A percentile compares a stretch with the other conserved stretches of the same genome.
These are phyloP conservation scores for Kuraishia ogatae DNA, from an alignment of 805 yeast genomes.

Conservation along the genomic window DNA sequence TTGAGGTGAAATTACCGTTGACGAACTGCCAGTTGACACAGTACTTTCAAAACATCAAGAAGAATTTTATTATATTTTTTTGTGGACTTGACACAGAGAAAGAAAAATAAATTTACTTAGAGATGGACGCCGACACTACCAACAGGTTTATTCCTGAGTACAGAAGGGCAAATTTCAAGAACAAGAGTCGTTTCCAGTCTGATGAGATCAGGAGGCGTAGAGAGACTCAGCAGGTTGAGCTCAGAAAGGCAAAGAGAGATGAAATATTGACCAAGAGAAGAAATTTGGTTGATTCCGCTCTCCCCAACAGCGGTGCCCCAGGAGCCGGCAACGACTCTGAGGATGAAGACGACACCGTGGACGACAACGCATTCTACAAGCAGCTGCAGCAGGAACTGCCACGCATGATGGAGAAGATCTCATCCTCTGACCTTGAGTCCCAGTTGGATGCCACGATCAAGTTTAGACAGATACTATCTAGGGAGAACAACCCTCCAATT, in stretches of 20 bases:
- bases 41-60: neutral
- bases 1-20: neutral
- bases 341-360: constrained; percentile 45
- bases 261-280: constrained; percentile 92
- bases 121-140: constrained; percentile 70
- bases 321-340: constrained; percentile 35
- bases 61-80: neutral
- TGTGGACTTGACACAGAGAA: neutral
- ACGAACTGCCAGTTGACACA: neutral
- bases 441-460: constrained; percentile 86
- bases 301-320: constrained; percentile 16
- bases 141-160: constrained; percentile 91
- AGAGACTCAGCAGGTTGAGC: constrained; percentile 93
- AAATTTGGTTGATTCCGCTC: constrained; percentile 43
- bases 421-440: constrained; percentile 63
- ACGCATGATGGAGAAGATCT: constrained; percentile 72
- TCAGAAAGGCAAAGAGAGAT: constrained; percentile 94
- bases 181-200: constrained; percentile 85
- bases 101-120: constrained; percentile 4
- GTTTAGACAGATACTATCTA: constrained; percentile 86
- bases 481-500: constrained; percentile 95
- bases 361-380: constrained; percentile 29
- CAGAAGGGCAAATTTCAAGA: constrained; percentile 93
- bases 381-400: constrained; percentile 68
- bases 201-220: constrained; percentile 97